A percentile compares a stretch with the other conserved stretches of the same genome.
phyloP scores from a whole-genome alignment of 2,329 filamentous ascomycete genomes.

The Aureobasidium sp. region DNA sequence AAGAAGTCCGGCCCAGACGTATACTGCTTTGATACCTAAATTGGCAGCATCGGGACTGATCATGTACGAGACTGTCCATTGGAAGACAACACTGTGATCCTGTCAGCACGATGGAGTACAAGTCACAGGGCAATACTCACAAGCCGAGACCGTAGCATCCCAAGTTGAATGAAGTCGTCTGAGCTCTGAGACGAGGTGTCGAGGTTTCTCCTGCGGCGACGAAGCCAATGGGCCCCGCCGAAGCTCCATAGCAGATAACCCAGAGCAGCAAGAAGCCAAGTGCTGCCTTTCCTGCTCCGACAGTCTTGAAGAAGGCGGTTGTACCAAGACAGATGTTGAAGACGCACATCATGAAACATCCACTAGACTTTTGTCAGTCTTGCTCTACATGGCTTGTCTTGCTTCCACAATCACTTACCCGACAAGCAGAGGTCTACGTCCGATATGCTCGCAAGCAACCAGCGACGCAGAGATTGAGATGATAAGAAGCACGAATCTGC shows the following conservation, averaged over 20 bases:
- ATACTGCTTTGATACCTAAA: constrained; percentile 18
- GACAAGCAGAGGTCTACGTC: constrained; percentile 18
- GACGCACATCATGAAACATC: constrained; percentile 18
- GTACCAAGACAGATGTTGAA: constrained; percentile 19
- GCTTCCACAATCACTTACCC: neutral
- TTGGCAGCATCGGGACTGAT: constrained; percentile 18
- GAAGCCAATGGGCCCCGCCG: constrained; percentile 19
- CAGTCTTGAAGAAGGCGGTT: constrained; percentile 14
- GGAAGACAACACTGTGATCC: constrained; percentile 16
- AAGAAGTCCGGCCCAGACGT: constrained; percentile 18
- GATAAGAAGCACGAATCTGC: constrained; percentile 26
- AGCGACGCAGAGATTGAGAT: constrained; percentile 24
- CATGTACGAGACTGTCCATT: constrained; percentile 18
- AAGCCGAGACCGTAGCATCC: constrained; percentile 17
- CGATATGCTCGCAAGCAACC: constrained; percentile 18
- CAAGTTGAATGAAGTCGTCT: constrained; percentile 13
- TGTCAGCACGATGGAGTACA: neutral
- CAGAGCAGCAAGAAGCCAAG: constrained; percentile 19
- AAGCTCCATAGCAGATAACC: constrained; percentile 19
- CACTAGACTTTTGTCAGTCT: neutral
- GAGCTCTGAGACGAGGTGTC: constrained; percentile 17
- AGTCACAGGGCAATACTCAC: neutral
- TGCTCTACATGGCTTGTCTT: neutral
- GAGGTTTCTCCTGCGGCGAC: constrained; percentile 18
- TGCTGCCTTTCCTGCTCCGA: constrained; percentile 16